Conservation (phyloP, 176 grass and related monocot genomes). For the Oryza officinalis region DNA sequence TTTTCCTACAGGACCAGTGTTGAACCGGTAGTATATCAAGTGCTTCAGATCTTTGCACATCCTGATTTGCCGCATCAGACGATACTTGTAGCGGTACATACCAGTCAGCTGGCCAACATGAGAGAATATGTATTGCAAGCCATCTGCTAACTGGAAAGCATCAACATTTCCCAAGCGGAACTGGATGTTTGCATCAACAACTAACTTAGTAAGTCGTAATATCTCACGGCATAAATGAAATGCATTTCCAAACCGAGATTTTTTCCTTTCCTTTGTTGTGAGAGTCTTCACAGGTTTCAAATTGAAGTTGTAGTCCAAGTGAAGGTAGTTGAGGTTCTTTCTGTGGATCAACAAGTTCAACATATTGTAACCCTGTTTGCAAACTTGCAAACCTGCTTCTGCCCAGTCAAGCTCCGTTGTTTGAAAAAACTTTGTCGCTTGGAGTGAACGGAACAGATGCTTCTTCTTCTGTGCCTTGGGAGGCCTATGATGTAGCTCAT, state of each 20-base stretch:
- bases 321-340: constrained; percentile 98
- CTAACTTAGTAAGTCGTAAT: constrained; percentile 90
- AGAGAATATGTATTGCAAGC: constrained; percentile 96
- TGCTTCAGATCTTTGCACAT: constrained; percentile 99
- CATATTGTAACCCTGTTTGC: constrained; percentile 99
- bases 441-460: constrained; percentile 89
- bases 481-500: constrained; percentile 89
- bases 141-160: constrained; percentile 95
- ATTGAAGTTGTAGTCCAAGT: constrained; percentile 99
- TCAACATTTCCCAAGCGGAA: constrained; percentile 97
- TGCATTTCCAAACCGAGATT: constrained; percentile 99
- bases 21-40: constrained; percentile 98
- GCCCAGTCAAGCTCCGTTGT: constrained; percentile 98
- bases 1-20: constrained; percentile 97
- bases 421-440: constrained; percentile 97
- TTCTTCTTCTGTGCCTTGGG: constrained; percentile 98
- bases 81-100: constrained; percentile 99
- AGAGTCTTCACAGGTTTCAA: constrained; percentile 98
- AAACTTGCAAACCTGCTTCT: constrained; percentile 96
- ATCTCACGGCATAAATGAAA: constrained; percentile 98
- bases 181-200: constrained; percentile 98
- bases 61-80: constrained; percentile 93
- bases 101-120: constrained; percentile 98
- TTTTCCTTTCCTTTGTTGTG: constrained; percentile 97
- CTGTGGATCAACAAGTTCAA: constrained; percentile 97